Conservation (phyloP, 163 green algal species). For the Scenedesmus sp. region DNA sequence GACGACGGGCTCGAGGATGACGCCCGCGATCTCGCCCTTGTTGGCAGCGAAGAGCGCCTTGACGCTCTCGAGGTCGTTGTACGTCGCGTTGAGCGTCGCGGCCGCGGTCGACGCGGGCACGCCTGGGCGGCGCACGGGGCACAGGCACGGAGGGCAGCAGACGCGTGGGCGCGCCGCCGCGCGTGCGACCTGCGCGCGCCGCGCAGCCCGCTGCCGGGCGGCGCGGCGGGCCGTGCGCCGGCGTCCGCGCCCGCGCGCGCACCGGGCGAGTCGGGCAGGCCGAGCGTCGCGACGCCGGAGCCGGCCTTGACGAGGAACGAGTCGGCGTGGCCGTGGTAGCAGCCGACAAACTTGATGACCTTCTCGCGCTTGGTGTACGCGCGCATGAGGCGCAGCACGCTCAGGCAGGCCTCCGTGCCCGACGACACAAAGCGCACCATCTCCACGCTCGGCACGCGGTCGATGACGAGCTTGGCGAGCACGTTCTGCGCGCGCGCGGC, state of each 20-base stretch:
- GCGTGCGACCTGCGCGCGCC: no score
- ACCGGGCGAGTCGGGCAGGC: conserved; percentile 96
- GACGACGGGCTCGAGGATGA: conserved; percentile 99
- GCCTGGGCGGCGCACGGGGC: conserved; percentile 35
- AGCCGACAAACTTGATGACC: conserved; percentile 99
- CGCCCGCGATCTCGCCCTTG: conserved; percentile 95
- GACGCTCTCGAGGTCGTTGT: conserved; percentile 98
- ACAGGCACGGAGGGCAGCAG: no score
- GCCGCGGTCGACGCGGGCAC: conserved; percentile 79
- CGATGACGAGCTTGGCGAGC: conserved; percentile 98
- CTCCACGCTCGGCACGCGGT: conserved; percentile 96
- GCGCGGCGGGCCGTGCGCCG: no score
- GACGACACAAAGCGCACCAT: conserved; percentile 99
- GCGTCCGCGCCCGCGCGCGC: conserved; percentile 61
- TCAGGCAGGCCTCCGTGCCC: conserved; percentile 98
- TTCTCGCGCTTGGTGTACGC: conserved; percentile 98
- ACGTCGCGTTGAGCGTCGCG: conserved; percentile 93
- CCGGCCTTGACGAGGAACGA: conserved; percentile 97
- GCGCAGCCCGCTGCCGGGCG: no score
- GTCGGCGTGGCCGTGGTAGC: conserved; percentile 99
- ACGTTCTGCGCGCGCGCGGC: conserved; percentile 87
- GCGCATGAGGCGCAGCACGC: conserved; percentile 97
- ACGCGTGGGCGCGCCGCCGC: no score
- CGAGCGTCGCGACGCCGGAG: conserved; percentile 94
- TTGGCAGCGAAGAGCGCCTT: conserved; percentile 92